Base-by-base conservation (phyloP, 176 grass and related monocot species). In the Phoenix dactylifera region DNA sequence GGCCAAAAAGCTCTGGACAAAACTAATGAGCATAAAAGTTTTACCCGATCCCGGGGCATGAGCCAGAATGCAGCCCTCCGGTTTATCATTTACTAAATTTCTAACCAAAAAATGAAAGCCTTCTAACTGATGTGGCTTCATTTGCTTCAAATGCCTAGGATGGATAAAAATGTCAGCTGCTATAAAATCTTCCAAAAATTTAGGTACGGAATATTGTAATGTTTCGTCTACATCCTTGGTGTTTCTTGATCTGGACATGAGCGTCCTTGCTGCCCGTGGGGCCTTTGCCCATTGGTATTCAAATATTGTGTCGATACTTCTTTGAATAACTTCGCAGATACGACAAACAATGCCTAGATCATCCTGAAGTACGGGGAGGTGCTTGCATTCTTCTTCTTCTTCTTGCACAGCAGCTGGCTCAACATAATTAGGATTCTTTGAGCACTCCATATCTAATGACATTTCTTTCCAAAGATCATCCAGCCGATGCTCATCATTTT, bases 281-380 rank as follows among this genome's bases (percentile, higher is more conserved):
- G 77, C 79, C 92, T 97, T 97, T 76, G 83, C 88, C 84, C 87
- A 97, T 69, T 90, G 86, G 63, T 80, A 90, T 62, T 91, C 87
- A 79, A 97, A 80, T 62, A 97, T 97, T 18, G 80, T 87, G 19
- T 97, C 92, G 59, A 89, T 89, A 23, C 72, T 97, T 81, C 81
- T 88, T 75, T 88, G 72, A 77, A 97, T 97, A 72, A 97, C 80
- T 50, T 87, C 92, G 77, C 92, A 97, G 50, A 97, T 66, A 63
- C 79, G 72, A 51, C 92, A 97, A 60, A 91, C 87, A 77, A 88
- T 83, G n/a, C 92, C 92, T 20, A 20, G 20, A 20, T 20, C 20
- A 20, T 20, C 20, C 20, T 20, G 20, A 20, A 20, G 20, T 20
- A 0, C 20, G 20, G 20, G 20, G 20, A 20, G 0, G 20, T 20